A percentile compares a stretch with the other conserved stretches of the same genome.
Evolutionary conservation across 1,139 yeast species (phyloP).

Genomic region (Yamadazyma pseudoaaseri): DNA sequence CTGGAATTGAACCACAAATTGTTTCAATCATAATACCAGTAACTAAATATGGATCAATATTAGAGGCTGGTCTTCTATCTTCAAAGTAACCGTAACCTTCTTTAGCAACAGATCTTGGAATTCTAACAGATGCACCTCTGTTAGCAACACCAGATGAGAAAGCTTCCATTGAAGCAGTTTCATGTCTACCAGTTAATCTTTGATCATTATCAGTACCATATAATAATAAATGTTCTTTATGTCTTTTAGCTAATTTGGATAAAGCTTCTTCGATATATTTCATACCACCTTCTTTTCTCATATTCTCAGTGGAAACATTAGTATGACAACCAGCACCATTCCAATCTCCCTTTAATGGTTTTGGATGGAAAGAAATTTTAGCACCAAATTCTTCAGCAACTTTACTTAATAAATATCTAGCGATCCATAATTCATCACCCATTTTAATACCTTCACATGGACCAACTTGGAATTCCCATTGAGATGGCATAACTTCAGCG

Average conservation of each 20-base stretch:
- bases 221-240: slow-evolving; percentile 90
- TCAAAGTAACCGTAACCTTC: slow-evolving; percentile 98
- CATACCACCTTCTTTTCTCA: slow-evolving; percentile 98
- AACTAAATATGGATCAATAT: slow-evolving; percentile 97
- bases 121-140: slow-evolving; percentile 99
- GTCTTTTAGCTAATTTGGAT: slow-evolving; percentile 93
- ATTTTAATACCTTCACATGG: slow-evolving; percentile 92
- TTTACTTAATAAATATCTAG: slow-evolving; percentile 88
- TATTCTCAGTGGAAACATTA: slow-evolving; percentile 86
- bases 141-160: slow-evolving; percentile 98
- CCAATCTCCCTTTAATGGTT: slow-evolving; percentile 99
- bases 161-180: slow-evolving; percentile 89
- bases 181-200: slow-evolving; percentile 98
- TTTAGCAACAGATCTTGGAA: slow-evolving; percentile 97
- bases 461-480: slow-evolving; percentile 99
- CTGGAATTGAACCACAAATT: slow-evolving; percentile 91
- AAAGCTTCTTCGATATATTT: slow-evolving; percentile 89
- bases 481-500: slow-evolving; percentile 99
- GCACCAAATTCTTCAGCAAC: slow-evolving; percentile 99
- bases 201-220: slow-evolving; percentile 93
- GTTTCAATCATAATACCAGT: slow-evolving; percentile 98
- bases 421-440: slow-evolving; percentile 98
- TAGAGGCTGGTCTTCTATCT: slow-evolving; percentile 99
- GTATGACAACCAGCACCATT: slow-evolving; percentile 99
- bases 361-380: slow-evolving; percentile 98